Evolutionary conservation across 441 rosid species (phyloP).

Genomic region (Codiaeum variegatum): DNA sequence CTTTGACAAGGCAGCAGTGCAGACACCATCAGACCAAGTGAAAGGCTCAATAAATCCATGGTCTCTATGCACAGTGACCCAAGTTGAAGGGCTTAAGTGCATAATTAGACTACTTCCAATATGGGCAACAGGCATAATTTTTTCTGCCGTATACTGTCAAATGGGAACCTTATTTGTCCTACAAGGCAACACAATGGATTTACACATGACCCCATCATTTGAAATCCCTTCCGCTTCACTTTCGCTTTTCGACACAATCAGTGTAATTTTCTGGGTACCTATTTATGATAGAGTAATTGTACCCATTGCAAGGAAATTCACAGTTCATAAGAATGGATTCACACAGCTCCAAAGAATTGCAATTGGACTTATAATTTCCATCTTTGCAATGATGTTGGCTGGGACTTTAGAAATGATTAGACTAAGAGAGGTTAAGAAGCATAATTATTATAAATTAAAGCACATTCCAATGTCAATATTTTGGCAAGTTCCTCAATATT

Average conservation of each 20-base stretch:
- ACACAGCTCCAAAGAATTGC: slow-evolving; percentile 90
- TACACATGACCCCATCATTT: slow-evolving; percentile 51
- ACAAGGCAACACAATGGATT: slow-evolving; percentile 88
- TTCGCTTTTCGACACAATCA: slow-evolving; percentile 66
- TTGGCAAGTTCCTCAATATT: slow-evolving; percentile 87
- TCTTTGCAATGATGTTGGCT: slow-evolving; percentile 63
- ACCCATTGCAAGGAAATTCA: slow-evolving; percentile 56
- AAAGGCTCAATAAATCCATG: slow-evolving; percentile 53
- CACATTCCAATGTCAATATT: slow-evolving; percentile 66
- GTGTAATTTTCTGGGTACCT: slow-evolving; percentile 80
- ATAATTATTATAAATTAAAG: slow-evolving; percentile 54
- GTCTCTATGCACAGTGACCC: slow-evolving; percentile 84
- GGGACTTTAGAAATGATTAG: slow-evolving; percentile 56
- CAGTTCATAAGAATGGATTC: slow-evolving; percentile 69
- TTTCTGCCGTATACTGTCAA: slow-evolving; percentile 74
- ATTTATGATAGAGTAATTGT: slow-evolving; percentile 64
- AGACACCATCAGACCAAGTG: slow-evolving; percentile 41
- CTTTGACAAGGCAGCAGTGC: slow-evolving; percentile 88
- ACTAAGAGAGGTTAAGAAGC: slow-evolving; percentile 40
- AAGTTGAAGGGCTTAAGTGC: slow-evolving; percentile 84
- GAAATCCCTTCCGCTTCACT: slow-evolving; percentile 87
- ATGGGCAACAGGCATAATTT: slow-evolving; percentile 84
- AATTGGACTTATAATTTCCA: slow-evolving; percentile 70
- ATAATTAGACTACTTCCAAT: slow-evolving; percentile 66
- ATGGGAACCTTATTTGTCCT: slow-evolving; percentile 78